Conservation (phyloP, 2,329 filamentous ascomycete species). For the Amauroascus niger region DNA sequence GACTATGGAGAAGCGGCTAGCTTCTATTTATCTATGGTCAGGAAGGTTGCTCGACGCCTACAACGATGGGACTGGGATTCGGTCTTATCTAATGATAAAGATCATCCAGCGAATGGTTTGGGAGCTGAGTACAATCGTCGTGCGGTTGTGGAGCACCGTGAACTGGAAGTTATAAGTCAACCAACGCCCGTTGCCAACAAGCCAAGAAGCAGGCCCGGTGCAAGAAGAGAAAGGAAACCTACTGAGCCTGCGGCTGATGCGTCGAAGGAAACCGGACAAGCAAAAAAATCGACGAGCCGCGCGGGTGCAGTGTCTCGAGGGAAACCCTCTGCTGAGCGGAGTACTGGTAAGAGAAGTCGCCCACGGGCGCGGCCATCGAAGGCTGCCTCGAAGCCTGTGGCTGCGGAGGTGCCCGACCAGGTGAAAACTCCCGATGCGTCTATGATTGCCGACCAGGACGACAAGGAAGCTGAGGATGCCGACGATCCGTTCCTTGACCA, state of each 20-base stretch:
- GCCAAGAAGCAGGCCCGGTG: constrained; percentile 1
- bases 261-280: not conserved
- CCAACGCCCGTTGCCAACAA: not conserved
- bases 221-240: constrained; percentile 8
- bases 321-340: not conserved
- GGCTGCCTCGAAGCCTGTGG: not conserved
- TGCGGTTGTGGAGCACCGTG: not conserved
- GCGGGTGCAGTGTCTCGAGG: not conserved
- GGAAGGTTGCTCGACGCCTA: constrained; percentile 35
- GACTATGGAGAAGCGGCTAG: constrained; percentile 42
- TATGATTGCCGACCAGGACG: not conserved
- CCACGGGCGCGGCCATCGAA: constrained; percentile 1
- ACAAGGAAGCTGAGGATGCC: not conserved
- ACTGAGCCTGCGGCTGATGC: not conserved
- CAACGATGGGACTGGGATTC: constrained; percentile 39
- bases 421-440: not conserved
- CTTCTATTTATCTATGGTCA: constrained; percentile 36
- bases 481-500: constrained; percentile 7
- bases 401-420: not conserved
- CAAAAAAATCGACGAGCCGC: not conserved
- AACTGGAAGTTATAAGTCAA: constrained; percentile 5
- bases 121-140: constrained; percentile 7
- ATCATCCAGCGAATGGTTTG: constrained; percentile 11
- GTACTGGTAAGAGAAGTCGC: not conserved
- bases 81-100: constrained; percentile 13